A percentile compares a stretch with the other conserved stretches of the same genome.
phyloP scores from a whole-genome alignment of 1,139 yeast genomes.

The Blastobotrys aristatus region DNA sequence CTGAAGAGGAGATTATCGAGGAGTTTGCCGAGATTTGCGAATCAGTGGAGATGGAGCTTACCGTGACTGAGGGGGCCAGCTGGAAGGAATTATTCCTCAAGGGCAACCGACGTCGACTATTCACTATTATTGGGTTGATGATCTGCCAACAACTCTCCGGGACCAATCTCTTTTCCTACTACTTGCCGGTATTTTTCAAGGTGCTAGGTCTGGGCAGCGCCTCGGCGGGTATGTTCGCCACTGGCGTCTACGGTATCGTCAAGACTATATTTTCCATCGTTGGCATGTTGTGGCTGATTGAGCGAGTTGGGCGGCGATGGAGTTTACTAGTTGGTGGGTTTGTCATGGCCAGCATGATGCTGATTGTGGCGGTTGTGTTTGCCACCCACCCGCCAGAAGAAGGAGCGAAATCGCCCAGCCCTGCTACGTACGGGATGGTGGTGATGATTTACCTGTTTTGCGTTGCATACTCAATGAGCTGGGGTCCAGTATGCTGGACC shows the following conservation, averaged over 20 bases:
- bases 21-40: slow-evolving; percentile 42
- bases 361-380: slow-evolving; percentile 31
- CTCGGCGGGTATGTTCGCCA: slow-evolving; percentile 41
- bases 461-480: slow-evolving; percentile 67
- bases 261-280: slow-evolving; percentile 31
- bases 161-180: slow-evolving; percentile 62
- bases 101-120: slow-evolving; percentile 44
- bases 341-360: slow-evolving; percentile 42
- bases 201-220: slow-evolving; percentile 47
- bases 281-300: slow-evolving; percentile 45
- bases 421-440: slow-evolving; percentile 39
- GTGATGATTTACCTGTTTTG: slow-evolving; percentile 68
- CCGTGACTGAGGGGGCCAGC: slow-evolving; percentile 34
- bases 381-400: slow-evolving; percentile 19
- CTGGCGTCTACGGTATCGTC: slow-evolving; percentile 33
- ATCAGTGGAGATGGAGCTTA: slow-evolving; percentile 38
- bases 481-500: slow-evolving; percentile 84
- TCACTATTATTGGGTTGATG: slow-evolving; percentile 44
- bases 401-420: slow-evolving; percentile 8
- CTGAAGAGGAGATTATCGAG: slow-evolving; percentile 33
- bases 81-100: slow-evolving; percentile 33
- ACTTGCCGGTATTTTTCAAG: slow-evolving; percentile 55
- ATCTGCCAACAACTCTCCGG: slow-evolving; percentile 71
- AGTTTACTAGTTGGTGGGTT: slow-evolving; percentile 47
- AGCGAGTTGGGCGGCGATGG: slow-evolving; percentile 49